Conservation (phyloP, 257 asterid species). For the Ajuga chamaepitys region DNA sequence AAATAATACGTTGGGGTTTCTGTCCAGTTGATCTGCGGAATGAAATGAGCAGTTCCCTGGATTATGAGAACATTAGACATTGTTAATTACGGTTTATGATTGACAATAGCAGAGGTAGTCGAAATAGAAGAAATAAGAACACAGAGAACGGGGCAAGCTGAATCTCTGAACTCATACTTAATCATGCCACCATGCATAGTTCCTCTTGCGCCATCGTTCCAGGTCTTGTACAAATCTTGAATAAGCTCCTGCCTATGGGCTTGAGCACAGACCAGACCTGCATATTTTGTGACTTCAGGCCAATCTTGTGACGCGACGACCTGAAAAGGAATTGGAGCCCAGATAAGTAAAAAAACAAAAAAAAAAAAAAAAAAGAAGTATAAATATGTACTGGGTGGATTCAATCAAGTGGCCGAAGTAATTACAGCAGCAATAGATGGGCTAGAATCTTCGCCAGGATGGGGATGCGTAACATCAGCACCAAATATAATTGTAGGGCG, state of each 20-base stretch:
- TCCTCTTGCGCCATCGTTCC: constrained; percentile 84
- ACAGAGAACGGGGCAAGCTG: neutral
- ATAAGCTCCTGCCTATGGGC: constrained; percentile 96
- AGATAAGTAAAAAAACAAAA: neutral
- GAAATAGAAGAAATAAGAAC: neutral
- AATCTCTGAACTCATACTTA: constrained; percentile 37
- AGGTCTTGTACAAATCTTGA: constrained; percentile 73
- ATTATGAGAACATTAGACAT: neutral
- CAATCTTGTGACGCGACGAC: constrained; percentile 99
- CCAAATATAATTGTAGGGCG: constrained; percentile 92
- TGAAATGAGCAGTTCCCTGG: constrained; percentile 83
- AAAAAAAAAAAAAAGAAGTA: neutral
- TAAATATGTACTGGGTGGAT: neutral
- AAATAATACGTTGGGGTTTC: constrained; percentile 80
- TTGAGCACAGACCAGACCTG: constrained; percentile 95
- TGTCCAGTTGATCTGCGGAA: constrained; percentile 87
- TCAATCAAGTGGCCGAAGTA: neutral
- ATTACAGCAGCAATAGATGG: constrained; percentile 97
- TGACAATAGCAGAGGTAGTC: neutral
- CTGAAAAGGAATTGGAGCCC: constrained; percentile 29
- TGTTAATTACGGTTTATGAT: neutral
- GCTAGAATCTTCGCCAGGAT: constrained; percentile 99
- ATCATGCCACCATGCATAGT: constrained; percentile 92
- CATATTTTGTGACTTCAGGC: constrained; percentile 94
- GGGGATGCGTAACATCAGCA: constrained; percentile 98